Evolutionary conservation across 2,329 filamentous ascomycete species (phyloP), one percentile per base, ranked within the genome.

Genomic region (Curvularia spicifera): DNA sequence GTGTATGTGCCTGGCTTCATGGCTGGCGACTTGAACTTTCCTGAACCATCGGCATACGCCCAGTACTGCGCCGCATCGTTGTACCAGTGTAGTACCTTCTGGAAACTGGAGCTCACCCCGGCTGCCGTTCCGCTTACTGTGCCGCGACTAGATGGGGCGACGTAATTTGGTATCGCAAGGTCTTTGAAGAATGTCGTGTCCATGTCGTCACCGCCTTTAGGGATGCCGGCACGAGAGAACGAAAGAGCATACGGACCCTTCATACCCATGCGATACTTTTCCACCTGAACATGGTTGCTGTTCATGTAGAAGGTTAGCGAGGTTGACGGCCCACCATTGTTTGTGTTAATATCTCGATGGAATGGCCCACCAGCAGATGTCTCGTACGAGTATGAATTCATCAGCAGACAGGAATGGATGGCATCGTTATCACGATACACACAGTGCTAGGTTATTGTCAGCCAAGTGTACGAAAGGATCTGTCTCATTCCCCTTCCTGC

Each of bases 1-100:
- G 85, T 88, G 76, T 89, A 89, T 0, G 84, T 87, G 29, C 87
- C 87, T 0, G 87, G 84, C 67, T 87, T 87, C 87, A 90, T 89
- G 55, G 82, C 77, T 0, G 87, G 87, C 0, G 86, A 88, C 2
- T 82, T 87, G 74, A 87, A 90, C 12, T 78, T 78, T 9, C 87
- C 86, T 1, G 50, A 18, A 44, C 81, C 81, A 8, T 79, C 79
- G 20, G 85, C 83, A 57, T 85, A 85, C 5, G 81, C 76, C 87
- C 87, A 90, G 79, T 89, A 90, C 69, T 90, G 88, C 0, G 85
- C 84, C 5, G 78, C 78, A 29, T 71, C 71, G 72, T 89, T 89
- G 75, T 83, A 79, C 87, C 87, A 90, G 74, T 90, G 87, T 1
- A 90, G 77, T 3, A 89, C 87, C 46, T 77, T 80, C 57, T 85